These are phyloP conservation scores for Diaporthe humulicola DNA, from an alignment of 2,329 filamentous ascomycete species.

Conservation along the genomic window DNA sequence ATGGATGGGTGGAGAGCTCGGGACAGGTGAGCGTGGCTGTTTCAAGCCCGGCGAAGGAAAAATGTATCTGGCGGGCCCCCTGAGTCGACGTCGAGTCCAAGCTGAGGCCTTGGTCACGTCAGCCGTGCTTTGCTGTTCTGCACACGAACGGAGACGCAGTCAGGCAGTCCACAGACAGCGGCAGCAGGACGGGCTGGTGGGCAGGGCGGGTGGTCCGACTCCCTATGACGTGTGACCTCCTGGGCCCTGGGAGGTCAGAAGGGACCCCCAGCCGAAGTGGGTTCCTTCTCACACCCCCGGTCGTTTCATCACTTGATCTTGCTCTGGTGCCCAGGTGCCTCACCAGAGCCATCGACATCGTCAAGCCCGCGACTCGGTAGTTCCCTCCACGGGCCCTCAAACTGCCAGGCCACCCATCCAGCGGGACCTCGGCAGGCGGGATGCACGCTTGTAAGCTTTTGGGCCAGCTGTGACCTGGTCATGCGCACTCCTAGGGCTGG, in stretches of 20 bases:
- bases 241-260: conserved; percentile 2
- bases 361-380: conserved; percentile 8
- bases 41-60: conserved; percentile 25
- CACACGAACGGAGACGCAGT: not conserved
- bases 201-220: not conserved
- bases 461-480: conserved; percentile 32
- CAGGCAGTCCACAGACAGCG: not conserved
- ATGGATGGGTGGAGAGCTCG: conserved; percentile 2
- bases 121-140: conserved; percentile 4
- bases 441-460: conserved; percentile 29
- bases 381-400: not conserved
- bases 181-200: not conserved
- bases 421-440: conserved; percentile 28
- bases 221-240: conserved; percentile 24
- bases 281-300: conserved; percentile 2
- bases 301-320: conserved; percentile 32
- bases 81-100: conserved; percentile 21
- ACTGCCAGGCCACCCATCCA: not conserved
- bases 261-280: conserved; percentile 15
- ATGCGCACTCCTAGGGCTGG: conserved; percentile 29
- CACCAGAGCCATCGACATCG: not conserved
- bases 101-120: conserved; percentile 23
- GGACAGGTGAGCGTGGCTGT: conserved; percentile 12
- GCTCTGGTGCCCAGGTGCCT: not conserved
- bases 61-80: conserved; percentile 24